Base-by-base conservation (phyloP, 2,329 filamentous ascomycete genomes). In the Colletotrichum sp. region DNA sequence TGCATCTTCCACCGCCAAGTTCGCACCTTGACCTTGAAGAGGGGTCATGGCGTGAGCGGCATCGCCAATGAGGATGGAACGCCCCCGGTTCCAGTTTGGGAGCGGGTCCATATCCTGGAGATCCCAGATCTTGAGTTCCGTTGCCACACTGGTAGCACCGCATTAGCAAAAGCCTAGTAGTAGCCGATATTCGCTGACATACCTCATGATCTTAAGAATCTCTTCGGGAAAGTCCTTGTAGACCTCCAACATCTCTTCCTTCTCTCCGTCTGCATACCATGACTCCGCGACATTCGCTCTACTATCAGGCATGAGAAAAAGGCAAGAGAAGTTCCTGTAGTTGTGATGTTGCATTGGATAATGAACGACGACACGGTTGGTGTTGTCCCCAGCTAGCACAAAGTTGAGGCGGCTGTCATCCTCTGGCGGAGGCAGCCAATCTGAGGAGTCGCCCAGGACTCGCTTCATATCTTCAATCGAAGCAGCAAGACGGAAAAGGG, bases 101-200 rank as follows among this genome's bases (percentile, higher is more conserved):
- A 88, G 71, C 1, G 85, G 83, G 64, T 87, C 86, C 21, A 86
- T 76, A 73, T 88, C 87, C 36, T 85, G 84, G 3, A 88, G 79
- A 75, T 87, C 85, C 86, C 86, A 89, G 1, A 88, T 79, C 1
- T 83, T 84, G 5, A 88, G 48, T 52, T 83, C 81, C 16, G 81
- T 75, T 0, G 82, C 81, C 6, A 78, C 73, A 30, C 55, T 59
- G 55, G 0, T 21, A 52, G 2, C 10, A 21, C 6, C n/a, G n/a
- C n/a, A 21, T 52, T 21, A 52, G 18, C 9, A 48, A 21, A n/a
- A 1, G 18, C 39, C 39, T 12, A 48, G 39, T n/a, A n/a, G 39
- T 3, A n/a, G 6, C 6, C 9, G 9, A 48, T n/a, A 0, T 12
- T 48, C 9, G 18, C 3, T 2, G 18, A 48, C 18, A 0, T 48